These are phyloP conservation scores for Pseudogymnoascus sp. DNA, from an alignment of 2,329 filamentous ascomycete genomes.

Conservation along the genomic window DNA sequence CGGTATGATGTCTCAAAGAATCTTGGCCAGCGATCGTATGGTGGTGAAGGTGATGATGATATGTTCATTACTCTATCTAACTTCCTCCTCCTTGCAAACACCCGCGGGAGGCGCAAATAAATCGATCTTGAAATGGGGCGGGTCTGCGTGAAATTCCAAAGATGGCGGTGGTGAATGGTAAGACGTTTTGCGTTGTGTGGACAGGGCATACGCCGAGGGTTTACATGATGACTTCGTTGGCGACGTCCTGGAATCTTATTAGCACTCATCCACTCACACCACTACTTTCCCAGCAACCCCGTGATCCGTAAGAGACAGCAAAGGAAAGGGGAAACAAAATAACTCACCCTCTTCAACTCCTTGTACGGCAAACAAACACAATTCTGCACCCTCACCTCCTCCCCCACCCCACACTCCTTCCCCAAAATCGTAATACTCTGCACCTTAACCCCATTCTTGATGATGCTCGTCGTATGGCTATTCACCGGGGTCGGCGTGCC, in stretches of 20 bases:
- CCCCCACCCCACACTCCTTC: slow-evolving; percentile 89
- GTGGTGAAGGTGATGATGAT: background rate
- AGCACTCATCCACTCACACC: slow-evolving; percentile 17
- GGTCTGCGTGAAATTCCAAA: background rate
- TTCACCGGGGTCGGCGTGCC: slow-evolving; percentile 82
- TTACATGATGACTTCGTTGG: slow-evolving; percentile 90
- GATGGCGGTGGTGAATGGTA: background rate
- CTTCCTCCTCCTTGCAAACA: background rate
- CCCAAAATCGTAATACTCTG: slow-evolving; percentile 96
- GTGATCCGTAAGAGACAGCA: too few relatives aligned
- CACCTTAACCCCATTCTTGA: slow-evolving; percentile 98
- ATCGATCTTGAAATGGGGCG: background rate
- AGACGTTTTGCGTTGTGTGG: background rate
- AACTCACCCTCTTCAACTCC: slow-evolving; percentile 90
- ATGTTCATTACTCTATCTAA: slow-evolving; percentile 4
- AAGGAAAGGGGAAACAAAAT: too few relatives aligned
- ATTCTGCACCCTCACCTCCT: slow-evolving; percentile 95
- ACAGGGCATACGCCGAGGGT: background rate
- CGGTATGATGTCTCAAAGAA: background rate
- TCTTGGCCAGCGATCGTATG: background rate
- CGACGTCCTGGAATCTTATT: slow-evolving; percentile 61
- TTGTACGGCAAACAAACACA: slow-evolving; percentile 97
- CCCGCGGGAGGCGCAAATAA: background rate
- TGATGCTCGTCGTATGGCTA: slow-evolving; percentile 86
- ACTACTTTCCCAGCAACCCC: too few relatives aligned